These are phyloP conservation scores for Polyporus tsugae DNA, from an alignment of 1,284 basidiomycete species.

Conservation along the genomic window DNA sequence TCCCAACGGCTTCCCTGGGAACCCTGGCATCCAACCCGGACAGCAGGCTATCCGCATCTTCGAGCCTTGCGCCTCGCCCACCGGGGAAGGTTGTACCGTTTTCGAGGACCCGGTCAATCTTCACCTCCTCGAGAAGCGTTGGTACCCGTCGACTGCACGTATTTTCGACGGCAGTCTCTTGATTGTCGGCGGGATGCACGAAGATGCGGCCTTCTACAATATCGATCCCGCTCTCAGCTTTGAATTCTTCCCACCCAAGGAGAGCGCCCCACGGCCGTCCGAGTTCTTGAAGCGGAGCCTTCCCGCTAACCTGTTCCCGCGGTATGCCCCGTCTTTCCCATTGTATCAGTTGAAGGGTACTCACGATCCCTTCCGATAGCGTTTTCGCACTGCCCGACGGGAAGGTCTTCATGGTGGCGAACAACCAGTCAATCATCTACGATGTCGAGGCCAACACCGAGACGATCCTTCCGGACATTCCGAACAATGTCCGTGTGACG, in stretches of 20 bases:
- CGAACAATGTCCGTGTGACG: constrained; percentile 52
- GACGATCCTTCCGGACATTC: constrained; percentile 51
- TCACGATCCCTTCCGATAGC: constrained; percentile 12
- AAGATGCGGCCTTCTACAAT: constrained; percentile 47
- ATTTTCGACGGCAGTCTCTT: constrained; percentile 52
- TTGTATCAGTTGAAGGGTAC: neutral
- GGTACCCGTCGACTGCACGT: constrained; percentile 52
- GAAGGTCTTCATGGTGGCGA: constrained; percentile 53
- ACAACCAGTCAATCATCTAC: constrained; percentile 46
- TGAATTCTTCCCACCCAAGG: constrained; percentile 63
- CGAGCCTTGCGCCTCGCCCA: constrained; percentile 45
- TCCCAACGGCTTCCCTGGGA: constrained; percentile 49
- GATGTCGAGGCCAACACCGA: constrained; percentile 44
- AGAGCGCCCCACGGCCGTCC: constrained; percentile 51
- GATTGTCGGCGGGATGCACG: constrained; percentile 51
- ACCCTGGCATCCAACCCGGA: constrained; percentile 40
- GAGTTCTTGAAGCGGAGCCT: constrained; percentile 48
- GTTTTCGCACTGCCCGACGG: constrained; percentile 42
- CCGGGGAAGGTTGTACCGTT: constrained; percentile 46
- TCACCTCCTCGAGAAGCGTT: constrained; percentile 45
- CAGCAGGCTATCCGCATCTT: constrained; percentile 45
- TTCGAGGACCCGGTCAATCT: constrained; percentile 48
- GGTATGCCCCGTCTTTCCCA: constrained; percentile 22
- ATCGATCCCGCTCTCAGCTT: constrained; percentile 55
- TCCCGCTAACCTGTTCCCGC: constrained; percentile 36